A percentile compares a stretch with the other conserved stretches of the same genome.
phyloP scores from a whole-genome alignment of 345 rosid genomes.

The Eucalyptus pumila region DNA sequence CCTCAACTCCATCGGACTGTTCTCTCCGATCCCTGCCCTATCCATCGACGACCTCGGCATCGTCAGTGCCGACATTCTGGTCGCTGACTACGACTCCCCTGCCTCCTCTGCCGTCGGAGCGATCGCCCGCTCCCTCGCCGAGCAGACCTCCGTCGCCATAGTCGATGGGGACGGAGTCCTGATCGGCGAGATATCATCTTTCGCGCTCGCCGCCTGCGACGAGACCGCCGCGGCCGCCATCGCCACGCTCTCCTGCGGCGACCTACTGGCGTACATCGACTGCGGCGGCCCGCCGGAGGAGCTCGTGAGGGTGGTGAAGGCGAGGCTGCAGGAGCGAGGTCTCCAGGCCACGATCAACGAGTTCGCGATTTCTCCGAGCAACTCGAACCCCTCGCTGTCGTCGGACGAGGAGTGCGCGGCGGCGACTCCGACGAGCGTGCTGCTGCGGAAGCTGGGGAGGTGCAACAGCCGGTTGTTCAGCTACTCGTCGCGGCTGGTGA shows the following conservation, averaged over 20 bases:
- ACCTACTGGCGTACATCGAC: constrained; percentile 78
- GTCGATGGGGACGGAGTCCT: constrained; percentile 39
- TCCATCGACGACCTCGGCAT: constrained; percentile 59
- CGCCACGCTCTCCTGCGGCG: constrained; percentile 59
- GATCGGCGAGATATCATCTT: constrained; percentile 76
- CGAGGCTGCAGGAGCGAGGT: constrained; percentile 33
- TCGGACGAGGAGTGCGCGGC: constrained; percentile 57
- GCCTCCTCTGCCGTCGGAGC: constrained; percentile 40
- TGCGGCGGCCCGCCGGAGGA: constrained; percentile 80
- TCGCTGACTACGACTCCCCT: constrained; percentile 56
- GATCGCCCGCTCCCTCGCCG: constrained; percentile 27
- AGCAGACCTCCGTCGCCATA: constrained; percentile 69
- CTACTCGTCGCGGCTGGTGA: constrained; percentile 58
- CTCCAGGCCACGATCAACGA: constrained; percentile 38
- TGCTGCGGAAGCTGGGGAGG: constrained; percentile 10
- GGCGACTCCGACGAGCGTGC: constrained; percentile 1
- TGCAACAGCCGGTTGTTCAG: constrained; percentile 36
- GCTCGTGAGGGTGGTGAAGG: constrained; percentile 37
- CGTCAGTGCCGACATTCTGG: constrained; percentile 26
- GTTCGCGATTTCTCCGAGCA: constrained; percentile 1
- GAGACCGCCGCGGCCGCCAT: constrained; percentile 66
- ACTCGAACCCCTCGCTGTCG: neutral
- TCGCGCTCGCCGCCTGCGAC: constrained; percentile 48
- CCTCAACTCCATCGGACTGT: constrained; percentile 57
- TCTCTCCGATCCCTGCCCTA: constrained; percentile 58